A percentile compares a stretch with the other conserved stretches of the same genome.
These are phyloP conservation scores for Mucor mucedo DNA, from an alignment of 371 early-diverging fungal genomes.

Conservation along the genomic window DNA sequence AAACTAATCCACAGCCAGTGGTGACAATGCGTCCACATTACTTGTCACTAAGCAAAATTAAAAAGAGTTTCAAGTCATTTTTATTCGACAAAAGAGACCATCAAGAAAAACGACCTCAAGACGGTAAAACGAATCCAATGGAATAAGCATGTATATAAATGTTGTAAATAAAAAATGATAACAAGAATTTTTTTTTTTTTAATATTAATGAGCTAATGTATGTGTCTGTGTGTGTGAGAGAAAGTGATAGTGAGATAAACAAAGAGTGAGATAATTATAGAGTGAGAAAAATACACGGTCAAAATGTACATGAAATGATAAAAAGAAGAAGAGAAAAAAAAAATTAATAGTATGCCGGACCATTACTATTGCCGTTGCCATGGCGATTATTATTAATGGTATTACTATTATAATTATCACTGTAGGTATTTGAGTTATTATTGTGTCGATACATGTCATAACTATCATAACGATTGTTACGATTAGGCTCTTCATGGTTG, in stretches of 20 bases:
- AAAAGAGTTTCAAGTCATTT: slow-evolving; percentile 2
- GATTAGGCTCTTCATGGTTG: slow-evolving; percentile 3
- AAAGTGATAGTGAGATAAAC: slow-evolving; percentile 3
- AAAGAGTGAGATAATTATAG: neutral
- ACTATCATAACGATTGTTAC: slow-evolving; percentile 29
- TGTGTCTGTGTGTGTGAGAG: neutral
- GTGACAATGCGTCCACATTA: neutral
- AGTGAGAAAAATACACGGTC: neutral
- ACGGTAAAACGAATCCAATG: slow-evolving; percentile 50
- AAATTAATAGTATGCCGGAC: slow-evolving; percentile 12
- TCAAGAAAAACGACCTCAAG: slow-evolving; percentile 42
- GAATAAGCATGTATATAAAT: slow-evolving; percentile 20
- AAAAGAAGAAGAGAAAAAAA: neutral
- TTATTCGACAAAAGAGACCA: slow-evolving; percentile 14
- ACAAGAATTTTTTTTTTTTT: no score
- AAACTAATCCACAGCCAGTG: no score
- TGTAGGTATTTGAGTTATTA: slow-evolving; percentile 12
- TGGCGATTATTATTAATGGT: slow-evolving; percentile 16
- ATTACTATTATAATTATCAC: slow-evolving; percentile 17
- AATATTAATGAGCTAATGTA: neutral
- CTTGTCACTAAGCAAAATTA: slow-evolving; percentile 3
- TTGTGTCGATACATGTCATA: slow-evolving; percentile 30
- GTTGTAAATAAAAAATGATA: no score
- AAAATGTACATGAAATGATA: neutral
- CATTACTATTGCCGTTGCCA: slow-evolving; percentile 12